Conservation (phyloP, 2,329 filamentous ascomycete species). For the Cercospora sp. region DNA sequence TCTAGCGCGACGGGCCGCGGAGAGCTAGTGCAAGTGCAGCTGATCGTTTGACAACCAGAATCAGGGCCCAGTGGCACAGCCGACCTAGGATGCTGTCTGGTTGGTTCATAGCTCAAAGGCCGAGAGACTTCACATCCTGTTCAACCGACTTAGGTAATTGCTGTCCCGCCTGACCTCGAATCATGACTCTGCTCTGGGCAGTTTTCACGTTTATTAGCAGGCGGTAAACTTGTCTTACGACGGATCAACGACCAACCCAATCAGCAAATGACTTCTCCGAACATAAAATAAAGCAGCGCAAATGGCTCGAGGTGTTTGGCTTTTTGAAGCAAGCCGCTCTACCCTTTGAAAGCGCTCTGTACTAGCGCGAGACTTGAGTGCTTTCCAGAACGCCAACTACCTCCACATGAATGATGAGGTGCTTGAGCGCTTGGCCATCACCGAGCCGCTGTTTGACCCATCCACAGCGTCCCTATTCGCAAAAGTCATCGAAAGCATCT, state of each 20-base stretch:
- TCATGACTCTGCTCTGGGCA: not conserved
- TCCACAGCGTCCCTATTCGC: not conserved
- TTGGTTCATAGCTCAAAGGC: not conserved
- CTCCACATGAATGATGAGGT: not conserved
- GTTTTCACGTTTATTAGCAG: not conserved
- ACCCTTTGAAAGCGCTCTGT: not conserved
- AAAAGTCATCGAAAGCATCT: not conserved
- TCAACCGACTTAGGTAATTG: not conserved
- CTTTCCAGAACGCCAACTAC: not conserved
- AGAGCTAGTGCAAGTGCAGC: not conserved
- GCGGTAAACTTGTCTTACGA: not conserved
- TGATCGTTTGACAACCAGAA: conserved; percentile 13
- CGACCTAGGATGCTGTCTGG: not conserved
- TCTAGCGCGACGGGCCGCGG: conserved; percentile 3
- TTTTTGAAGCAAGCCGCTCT: not conserved
- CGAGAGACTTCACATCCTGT: not conserved
- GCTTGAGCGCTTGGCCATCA: not conserved
- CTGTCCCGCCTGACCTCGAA: not conserved
- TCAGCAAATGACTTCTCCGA: not conserved
- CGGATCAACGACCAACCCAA: not conserved
- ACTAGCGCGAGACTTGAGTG: not conserved
- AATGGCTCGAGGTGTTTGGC: not conserved
- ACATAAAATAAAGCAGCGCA: not conserved
- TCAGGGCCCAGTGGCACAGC: conserved; percentile 10
- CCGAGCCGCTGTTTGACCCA: not conserved